A percentile compares a stretch with the other conserved stretches of the same genome.
These are phyloP conservation scores for Apiotrichum laibachii DNA, from an alignment of 1,284 basidiomycete species.

Conservation along the genomic window DNA sequence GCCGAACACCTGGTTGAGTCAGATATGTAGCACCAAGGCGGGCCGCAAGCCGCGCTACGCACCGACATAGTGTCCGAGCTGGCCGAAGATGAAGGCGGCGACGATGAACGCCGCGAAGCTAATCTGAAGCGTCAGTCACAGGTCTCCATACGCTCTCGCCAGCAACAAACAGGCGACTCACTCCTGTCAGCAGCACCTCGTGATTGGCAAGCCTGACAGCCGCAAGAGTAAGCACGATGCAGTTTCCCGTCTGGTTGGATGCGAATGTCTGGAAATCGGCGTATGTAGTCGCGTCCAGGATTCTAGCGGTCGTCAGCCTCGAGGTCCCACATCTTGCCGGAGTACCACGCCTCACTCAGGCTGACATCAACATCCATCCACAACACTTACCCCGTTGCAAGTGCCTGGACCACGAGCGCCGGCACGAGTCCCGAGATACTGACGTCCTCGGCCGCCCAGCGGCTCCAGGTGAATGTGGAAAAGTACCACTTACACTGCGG, in stretches of 20 bases:
- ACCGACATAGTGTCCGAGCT: slow-evolving; percentile 32
- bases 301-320: slow-evolving; percentile 9
- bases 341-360: no score
- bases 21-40: neutral
- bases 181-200: slow-evolving; percentile 37
- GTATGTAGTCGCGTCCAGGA: slow-evolving; percentile 49
- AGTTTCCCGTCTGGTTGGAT: slow-evolving; percentile 50
- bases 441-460: slow-evolving; percentile 39
- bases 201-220: slow-evolving; percentile 30
- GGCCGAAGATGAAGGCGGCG: slow-evolving; percentile 41
- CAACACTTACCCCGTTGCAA: slow-evolving; percentile 36
- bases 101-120: slow-evolving; percentile 41
- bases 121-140: neutral
- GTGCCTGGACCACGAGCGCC: slow-evolving; percentile 39
- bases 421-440: slow-evolving; percentile 29
- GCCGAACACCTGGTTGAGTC: slow-evolving; percentile 27
- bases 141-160: neutral
- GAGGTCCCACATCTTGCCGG: no score
- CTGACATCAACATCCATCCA: no score
- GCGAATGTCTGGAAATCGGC: slow-evolving; percentile 49
- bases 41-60: no score
- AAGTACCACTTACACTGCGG: neutral
- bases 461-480: slow-evolving; percentile 1
- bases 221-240: slow-evolving; percentile 47
- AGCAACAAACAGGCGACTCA: slow-evolving; percentile 3